Base-by-base conservation (phyloP, 371 early-diverging fungal species). In the Synchytrium microbalum region DNA sequence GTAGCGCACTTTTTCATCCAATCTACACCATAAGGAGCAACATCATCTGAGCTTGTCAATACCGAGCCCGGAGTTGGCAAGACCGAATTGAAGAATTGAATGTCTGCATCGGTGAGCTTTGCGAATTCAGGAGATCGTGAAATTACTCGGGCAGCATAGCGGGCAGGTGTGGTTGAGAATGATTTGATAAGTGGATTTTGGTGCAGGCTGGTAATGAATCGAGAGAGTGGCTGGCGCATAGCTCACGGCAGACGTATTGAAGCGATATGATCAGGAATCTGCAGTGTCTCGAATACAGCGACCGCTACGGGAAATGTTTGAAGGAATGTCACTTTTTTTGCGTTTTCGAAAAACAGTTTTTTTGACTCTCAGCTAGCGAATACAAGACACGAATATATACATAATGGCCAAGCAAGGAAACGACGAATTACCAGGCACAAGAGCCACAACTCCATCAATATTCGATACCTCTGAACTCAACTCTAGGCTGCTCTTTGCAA, bases 401-500 rank as follows among this genome's bases (percentile, higher is more conserved):
- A n/a, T n/a, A n/a, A n/a, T n/a, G n/a, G n/a, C n/a, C n/a, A n/a
- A n/a, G n/a, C n/a, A n/a, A 38, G 46, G 19, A 38, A 38, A 10
- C 10, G 46, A 38, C 5, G 46, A 19, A 38, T 10, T 19, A 38
- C 19, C 10, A 10, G 19, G 46, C 46, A 38, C 10, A 38, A 5
- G 10, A 38, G 46, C 46, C 19, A 19, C 19, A 5, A 19, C 46
- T 10, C 46, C 46, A 19, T 38, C 46, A 5, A 38, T 38, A 38
- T 38, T 38, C 46, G 46, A 38, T 19, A 38, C 46, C 5, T 38
- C 46, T 3, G 74, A 79, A 30, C 74, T 79, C 31, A 28, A 60
- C 30, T 73, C 70, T 63, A 85, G 93, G 46, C 82, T 96, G 54
- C 76, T 95, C 33, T 92, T 96, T 68, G 95, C 93, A n/a, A 85